Conservation (phyloP, 2,329 filamentous ascomycete genomes). For the Elsinoe arachidis region DNA sequence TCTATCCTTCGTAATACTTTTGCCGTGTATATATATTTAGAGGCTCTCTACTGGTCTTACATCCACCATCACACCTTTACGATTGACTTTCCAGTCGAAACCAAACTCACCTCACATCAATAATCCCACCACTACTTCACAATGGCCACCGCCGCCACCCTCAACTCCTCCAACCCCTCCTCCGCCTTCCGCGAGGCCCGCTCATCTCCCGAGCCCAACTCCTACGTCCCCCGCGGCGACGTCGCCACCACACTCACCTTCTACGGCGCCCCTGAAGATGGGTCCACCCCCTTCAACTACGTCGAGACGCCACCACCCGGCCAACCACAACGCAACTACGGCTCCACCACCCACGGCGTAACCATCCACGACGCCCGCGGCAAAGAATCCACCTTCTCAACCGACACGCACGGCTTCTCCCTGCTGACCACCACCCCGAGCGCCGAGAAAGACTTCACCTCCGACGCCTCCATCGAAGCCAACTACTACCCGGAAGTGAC, state of each 20-base stretch:
- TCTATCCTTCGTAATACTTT: background rate
- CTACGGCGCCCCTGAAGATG: conserved; percentile 53
- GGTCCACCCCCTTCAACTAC: conserved; percentile 47
- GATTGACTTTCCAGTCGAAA: background rate
- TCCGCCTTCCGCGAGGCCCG: conserved; percentile 17
- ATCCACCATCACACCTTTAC: background rate
- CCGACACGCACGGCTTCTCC: conserved; percentile 70
- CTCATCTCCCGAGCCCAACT: conserved; percentile 18
- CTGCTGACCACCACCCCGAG: conserved; percentile 50
- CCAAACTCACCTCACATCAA: background rate
- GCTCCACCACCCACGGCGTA: conserved; percentile 42
- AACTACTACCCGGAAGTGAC: conserved; percentile 84
- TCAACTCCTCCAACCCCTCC: conserved; percentile 23
- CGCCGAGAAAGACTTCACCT: conserved; percentile 51
- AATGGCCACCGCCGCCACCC: conserved; percentile 35
- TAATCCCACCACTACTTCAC: conserved; percentile 19
- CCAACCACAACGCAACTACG: conserved; percentile 57
- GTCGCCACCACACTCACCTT: conserved; percentile 58
- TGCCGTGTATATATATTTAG: background rate
- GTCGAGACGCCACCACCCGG: conserved; percentile 56
- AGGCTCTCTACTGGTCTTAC: background rate
- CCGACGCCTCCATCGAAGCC: conserved; percentile 58
- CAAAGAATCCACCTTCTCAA: conserved; percentile 53
- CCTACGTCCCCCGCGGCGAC: conserved; percentile 47
- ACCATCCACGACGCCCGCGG: conserved; percentile 65